Evolutionary conservation across 768 basidiomycete genomes (phyloP), one percentile per base, ranked within the genome.

Genomic region (Kwoniella sp.): DNA sequence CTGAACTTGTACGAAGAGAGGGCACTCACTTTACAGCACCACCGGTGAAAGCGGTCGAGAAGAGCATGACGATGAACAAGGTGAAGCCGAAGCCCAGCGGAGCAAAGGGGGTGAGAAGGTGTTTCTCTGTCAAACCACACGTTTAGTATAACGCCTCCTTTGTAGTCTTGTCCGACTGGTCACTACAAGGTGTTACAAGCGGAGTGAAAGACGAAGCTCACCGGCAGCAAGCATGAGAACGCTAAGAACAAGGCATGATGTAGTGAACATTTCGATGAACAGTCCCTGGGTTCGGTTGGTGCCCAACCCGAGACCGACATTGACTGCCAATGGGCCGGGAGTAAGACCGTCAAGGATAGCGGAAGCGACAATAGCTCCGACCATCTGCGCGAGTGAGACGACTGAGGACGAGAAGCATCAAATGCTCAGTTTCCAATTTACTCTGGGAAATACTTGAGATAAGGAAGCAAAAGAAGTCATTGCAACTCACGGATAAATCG

Each of bases 221-320:
- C 72, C 77, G 52, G 77, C 77, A 57, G 77, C 77, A 19, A 77
- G 57, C 77, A 79, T 79, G 25, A 79, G 56, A 19, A 79, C 77
- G 37, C 67, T 65, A 8, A 79, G 54, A 0, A 73, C 69, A 49
- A 79, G 63, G 21, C 67, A 68, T 13, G 73, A 65, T 2, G 77
- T 79, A 9, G 70, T 70, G 69, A 79, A 79, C 75, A 76, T 76
- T 53, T 79, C 77, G 63, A 79, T 79, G 64, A 79, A 79, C 4
- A 79, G 57, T 9, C 75, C 77, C 55, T 77, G 71, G 10, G 73
- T 66, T 7, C 58, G 48, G 44, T 50, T 75, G 0, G 77, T 74
- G 0, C 75, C 75, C 49, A 61, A 54, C 17, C 66, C 68, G 10
- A 79, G 64, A 25, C 61, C 53, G 21, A 71, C 70, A 29, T 51